Evolutionary conservation across 169 alveolate genomes (phyloP).

Genomic region (Cyclospora cayetanensis): DNA sequence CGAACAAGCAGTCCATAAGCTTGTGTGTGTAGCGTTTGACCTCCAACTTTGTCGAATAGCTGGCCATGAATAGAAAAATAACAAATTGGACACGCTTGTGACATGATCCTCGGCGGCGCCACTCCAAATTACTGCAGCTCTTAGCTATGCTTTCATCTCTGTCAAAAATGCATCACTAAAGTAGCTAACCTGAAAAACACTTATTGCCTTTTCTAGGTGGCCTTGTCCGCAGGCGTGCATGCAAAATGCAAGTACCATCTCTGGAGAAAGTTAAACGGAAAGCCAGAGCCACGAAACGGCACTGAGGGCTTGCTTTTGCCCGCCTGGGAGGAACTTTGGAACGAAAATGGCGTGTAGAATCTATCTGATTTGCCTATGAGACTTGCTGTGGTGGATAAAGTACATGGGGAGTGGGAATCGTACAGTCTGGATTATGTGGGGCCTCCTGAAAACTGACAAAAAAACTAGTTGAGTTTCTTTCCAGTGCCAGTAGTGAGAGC

Average conservation of each 20-base stretch:
- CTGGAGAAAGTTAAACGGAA: not conserved
- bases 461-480: not conserved
- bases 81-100: not conserved
- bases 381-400: not conserved
- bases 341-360: no score
- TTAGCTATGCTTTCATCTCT: not conserved
- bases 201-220: constrained; percentile 33
- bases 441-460: not conserved
- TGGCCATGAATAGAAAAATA: not conserved
- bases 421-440: no score
- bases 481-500: not conserved
- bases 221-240: constrained; percentile 61
- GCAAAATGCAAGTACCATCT: constrained; percentile 48
- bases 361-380: no score
- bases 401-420: no score
- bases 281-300: no score
- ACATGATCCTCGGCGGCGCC: not conserved
- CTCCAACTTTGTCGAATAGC: constrained; percentile 54
- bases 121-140: not conserved
- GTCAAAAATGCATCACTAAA: not conserved
- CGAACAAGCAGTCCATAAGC: constrained; percentile 57
- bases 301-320: no score
- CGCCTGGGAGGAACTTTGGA: no score
- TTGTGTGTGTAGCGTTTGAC: not conserved
- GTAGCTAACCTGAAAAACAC: constrained; percentile 52